These are phyloP conservation scores for Paramecium caudatum DNA, from an alignment of 73 alveolate genomes.

Conservation along the genomic window DNA sequence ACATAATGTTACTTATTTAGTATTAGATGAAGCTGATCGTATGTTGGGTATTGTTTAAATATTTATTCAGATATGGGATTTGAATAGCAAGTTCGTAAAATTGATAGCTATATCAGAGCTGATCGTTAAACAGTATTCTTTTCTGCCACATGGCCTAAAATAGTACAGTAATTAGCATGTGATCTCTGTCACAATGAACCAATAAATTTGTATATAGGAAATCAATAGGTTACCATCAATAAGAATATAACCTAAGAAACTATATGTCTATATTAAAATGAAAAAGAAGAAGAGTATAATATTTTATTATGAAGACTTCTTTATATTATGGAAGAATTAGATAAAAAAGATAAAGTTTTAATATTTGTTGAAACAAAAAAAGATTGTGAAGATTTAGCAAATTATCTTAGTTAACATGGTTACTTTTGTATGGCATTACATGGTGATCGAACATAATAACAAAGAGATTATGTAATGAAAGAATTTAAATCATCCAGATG, in stretches of 20 bases:
- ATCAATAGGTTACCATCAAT: constrained; percentile 71
- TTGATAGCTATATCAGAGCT: constrained; percentile 79
- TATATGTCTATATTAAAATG: constrained; percentile 81
- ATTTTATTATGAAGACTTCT: constrained; percentile 74
- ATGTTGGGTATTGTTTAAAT: constrained; percentile 86
- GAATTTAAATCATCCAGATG: constrained; percentile 85
- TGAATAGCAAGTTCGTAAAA: constrained; percentile 82
- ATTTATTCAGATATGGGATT: constrained; percentile 90
- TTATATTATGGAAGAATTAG: constrained; percentile 79
- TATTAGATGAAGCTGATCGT: constrained; percentile 98
- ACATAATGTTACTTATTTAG: constrained; percentile 90
- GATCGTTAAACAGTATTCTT: constrained; percentile 91
- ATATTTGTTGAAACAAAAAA: constrained; percentile 92
- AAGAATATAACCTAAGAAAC: constrained; percentile 78
- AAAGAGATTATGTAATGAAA: constrained; percentile 86
- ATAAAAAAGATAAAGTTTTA: constrained; percentile 82
- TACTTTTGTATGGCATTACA: constrained; percentile 89
- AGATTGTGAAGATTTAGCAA: constrained; percentile 90
- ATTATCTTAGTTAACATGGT: constrained; percentile 81
- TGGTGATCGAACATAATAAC: constrained; percentile 92
- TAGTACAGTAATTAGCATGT: constrained; percentile 83
- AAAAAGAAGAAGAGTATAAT: constrained; percentile 66
- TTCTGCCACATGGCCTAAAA: constrained; percentile 94
- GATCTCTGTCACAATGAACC: constrained; percentile 84
- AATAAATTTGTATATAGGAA: constrained; percentile 76